Conservation (phyloP, 2,329 filamentous ascomycete species). For the Aspergillus niger region DNA sequence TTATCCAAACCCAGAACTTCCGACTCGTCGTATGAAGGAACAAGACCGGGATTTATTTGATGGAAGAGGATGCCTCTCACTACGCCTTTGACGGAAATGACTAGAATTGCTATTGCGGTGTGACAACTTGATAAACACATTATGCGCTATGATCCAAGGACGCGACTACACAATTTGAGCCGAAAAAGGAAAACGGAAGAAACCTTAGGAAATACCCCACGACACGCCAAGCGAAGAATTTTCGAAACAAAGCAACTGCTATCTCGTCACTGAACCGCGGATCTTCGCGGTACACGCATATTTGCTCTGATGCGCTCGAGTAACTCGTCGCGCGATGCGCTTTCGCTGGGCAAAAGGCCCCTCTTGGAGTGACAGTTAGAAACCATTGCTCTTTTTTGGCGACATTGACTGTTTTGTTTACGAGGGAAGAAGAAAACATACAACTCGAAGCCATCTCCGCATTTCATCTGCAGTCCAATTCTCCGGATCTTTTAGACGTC, state of each 20-base stretch:
- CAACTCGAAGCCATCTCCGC: constrained; percentile 75
- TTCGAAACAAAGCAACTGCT: background rate
- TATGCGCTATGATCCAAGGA: background rate
- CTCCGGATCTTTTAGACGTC: constrained; percentile 55
- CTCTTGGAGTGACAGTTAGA: constrained; percentile 51
- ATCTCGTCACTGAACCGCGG: background rate
- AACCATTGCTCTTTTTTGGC: constrained; percentile 2
- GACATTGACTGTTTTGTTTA: background rate
- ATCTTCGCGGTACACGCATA: constrained; percentile 52
- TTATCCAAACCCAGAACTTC: constrained; percentile 74
- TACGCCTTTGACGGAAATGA: background rate
- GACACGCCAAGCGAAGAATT: background rate
- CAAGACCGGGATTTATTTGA: background rate
- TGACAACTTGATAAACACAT: background rate
- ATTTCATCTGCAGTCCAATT: constrained; percentile 80
- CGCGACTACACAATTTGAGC: constrained; percentile 5
- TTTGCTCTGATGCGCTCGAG: constrained; percentile 71
- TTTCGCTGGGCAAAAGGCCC: constrained; percentile 61
- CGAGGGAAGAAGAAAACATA: constrained; percentile 49
- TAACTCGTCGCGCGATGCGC: constrained; percentile 64
- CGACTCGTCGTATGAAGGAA: constrained; percentile 53
- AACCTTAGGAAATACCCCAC: background rate
- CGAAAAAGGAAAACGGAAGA: background rate
- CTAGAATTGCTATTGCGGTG: background rate
- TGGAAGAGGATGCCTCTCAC: background rate